Evolutionary conservation across 306 rosid species (phyloP), one percentile per base, ranked within the genome.

Genomic region (Biancaea sappan): DNA sequence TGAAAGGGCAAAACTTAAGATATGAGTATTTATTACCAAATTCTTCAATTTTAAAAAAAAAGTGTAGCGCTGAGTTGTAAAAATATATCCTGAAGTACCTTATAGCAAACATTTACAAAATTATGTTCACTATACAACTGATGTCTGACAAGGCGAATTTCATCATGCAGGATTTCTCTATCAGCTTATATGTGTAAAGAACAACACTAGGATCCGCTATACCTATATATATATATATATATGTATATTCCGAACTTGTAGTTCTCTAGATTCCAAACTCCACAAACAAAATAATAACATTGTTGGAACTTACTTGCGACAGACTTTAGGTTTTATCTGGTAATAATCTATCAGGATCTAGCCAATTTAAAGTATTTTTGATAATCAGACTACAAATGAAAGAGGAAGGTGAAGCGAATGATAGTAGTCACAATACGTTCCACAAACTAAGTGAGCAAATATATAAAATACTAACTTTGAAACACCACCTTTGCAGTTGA

Each of bases 401-500:
- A 68, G 66, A 34, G 64, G 29, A 40, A 34, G 57, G 35, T 41
- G 16, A 32, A 75, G 67, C 47, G 25, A 52, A 56, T 56, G 50
- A 26, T n/a, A 31, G 44, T 69, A 51, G 50, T 64, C 52, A 25
- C 43, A 26, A 48, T 41, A 75, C 58, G 56, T 47, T 82, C 79
- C 82, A 65, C 46, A 46, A 75, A 48, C 74, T 61, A 41, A 14
- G 76, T 54, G 28, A 44, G n/a, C 40, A 35, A 50, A 62, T 18
- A 46, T 12, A 48, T 21, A 19, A 60, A 72, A 83, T 46, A 73
- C 77, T 54, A 75, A n/a, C 85, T 73, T 73, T 35, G 43, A 46
- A 60, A 65, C 79, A 74, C 72, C 75, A 51, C 18, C 43, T 73
- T 79, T 84, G 79, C 47, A 71, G 75, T 66, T 63, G 41, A 83